Evolutionary conservation across 352 stramenopile genomes (phyloP).

Genomic region (Pythium rishiriense): DNA sequence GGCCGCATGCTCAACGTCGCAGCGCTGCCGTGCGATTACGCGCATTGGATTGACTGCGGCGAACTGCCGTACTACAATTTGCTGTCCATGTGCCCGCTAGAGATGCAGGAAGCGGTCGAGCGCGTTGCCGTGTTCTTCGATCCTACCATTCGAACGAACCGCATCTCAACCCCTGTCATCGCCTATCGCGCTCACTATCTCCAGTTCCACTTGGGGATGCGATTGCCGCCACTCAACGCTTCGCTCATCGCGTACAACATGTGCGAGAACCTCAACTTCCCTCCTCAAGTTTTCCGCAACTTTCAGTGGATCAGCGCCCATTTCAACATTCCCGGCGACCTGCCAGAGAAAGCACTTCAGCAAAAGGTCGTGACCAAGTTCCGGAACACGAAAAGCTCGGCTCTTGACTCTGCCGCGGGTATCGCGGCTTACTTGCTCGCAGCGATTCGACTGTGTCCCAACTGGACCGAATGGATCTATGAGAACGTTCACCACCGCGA

Average conservation of each 20-base stretch:
- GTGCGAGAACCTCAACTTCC: conserved; percentile 57
- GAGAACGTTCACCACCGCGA: conserved; percentile 32
- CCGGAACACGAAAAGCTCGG: conserved; percentile 31
- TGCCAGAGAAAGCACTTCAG: conserved; percentile 45
- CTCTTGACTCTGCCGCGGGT: conserved; percentile 45
- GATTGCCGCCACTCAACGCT: conserved; percentile 69
- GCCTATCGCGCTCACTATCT: conserved; percentile 58
- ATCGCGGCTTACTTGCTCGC: conserved; percentile 68
- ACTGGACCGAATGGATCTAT: conserved; percentile 85
- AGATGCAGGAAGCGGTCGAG: conserved; percentile 48
- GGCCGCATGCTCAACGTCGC: conserved; percentile 65
- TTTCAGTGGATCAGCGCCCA: conserved; percentile 67
- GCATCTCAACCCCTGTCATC: conserved; percentile 39
- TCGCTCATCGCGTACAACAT: conserved; percentile 55
- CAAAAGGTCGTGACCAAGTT: neutral
- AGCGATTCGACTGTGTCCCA: conserved; percentile 68
- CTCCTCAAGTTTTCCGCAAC: conserved; percentile 56
- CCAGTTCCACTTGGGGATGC: conserved; percentile 71
- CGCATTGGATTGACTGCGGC: conserved; percentile 56
- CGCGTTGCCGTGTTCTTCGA: conserved; percentile 66
- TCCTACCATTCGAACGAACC: conserved; percentile 38
- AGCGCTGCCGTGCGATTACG: conserved; percentile 60
- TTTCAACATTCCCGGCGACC: conserved; percentile 43
- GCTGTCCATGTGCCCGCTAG: conserved; percentile 45
- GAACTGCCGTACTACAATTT: conserved; percentile 70